Base-by-base conservation (phyloP, 495 filamentous ascomycete species). In the Evernia prunastri region DNA sequence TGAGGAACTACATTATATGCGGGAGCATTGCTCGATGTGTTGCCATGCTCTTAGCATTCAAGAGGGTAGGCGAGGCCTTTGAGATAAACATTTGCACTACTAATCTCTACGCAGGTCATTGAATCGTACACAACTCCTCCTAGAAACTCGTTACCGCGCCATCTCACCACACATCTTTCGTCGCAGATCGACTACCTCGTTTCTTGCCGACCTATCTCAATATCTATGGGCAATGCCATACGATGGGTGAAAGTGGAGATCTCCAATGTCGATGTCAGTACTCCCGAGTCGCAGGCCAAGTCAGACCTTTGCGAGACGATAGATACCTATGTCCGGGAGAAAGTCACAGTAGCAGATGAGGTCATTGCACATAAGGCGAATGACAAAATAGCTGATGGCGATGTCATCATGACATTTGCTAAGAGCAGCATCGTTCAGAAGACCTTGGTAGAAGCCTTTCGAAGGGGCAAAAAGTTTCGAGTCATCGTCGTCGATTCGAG, bases 211-310 rank as follows among this genome's bases (percentile, higher is more conserved):
- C 91, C 94, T 15, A 88, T 97, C 75, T 92, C 89, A 58, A 90
- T 94, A 73, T 89, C 88, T 49, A 93, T 96, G 85, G 92, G 95
- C 62, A 97, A 97, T 75, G 91, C 91, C 25, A 96, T 98, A 73
- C 84, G 95, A 43, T 91, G 91, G 77, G 81, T 98, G 25, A 98
- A 98, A 77, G 81, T 94, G 36, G 83, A 87, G 70, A 92, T 98
- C 74, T 85, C 88, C 60, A 87, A 86, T 56, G 85, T 96, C 64
- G 91, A 96, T 71, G 90, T 92, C 15, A 86, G 89, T 64, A 83
- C 85, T 10, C 84, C 89, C 18, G 92, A 98, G 67, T 73, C 82
- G 6, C 80, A 86, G 23, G 91, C 93, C 9, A 97, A 96, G 77
- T 76, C 82, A 27, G 75, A 83, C 12, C 82, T 97, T 25, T 85